Base-by-base conservation (phyloP, 768 basidiomycete species). In the Psilocybe subaeruginosa region DNA sequence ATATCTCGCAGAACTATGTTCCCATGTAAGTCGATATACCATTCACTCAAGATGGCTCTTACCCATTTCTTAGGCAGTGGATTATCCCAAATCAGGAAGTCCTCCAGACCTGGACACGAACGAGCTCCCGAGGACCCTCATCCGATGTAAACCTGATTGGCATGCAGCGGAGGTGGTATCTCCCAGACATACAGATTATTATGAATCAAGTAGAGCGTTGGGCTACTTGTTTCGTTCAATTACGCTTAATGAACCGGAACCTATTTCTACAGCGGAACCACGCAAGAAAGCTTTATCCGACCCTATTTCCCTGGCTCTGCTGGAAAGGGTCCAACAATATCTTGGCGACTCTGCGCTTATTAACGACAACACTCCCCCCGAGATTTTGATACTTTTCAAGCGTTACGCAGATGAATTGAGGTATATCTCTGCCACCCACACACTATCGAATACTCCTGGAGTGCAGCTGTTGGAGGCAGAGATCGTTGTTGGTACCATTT, bases 81-180 rank as follows among this genome's bases (percentile, higher is more conserved):
- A 93, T 67, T 93, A 91, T 69, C 86, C 90, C 0, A 93, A 93
- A 74, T 87, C 88, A 63, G 92, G 91, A 8, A 82, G 83, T 39
- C 82, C 85, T 2, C 88, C 91, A 27, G 75, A 87, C 52, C 75
- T 89, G 30, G 74, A 76, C 23, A 67, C 73, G 3, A 64, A 76
- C 47, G 49, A 59, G 30, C 70, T 90, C 31, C 91, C 92, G 3
- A 71, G 74, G 9, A 70, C 77, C 0, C 75, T 90, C 14, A 90
- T 91, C 48, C 79, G 80, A 16, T 85, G 82, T 70, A 92, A 89
- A 66, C 92, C 92, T 0, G 92, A 93, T 69, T 93, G 92, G 92
- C 85, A 91, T 60, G 82, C 80, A 19, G 82, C 82, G 14, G 87
- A 89, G 65, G 80, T 85, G 16, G 76, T 80, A 50, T 71, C 75